Evolutionary conservation across 1,284 basidiomycete species (phyloP).

Genomic region (Cutaneotrichosporon sp.): DNA sequence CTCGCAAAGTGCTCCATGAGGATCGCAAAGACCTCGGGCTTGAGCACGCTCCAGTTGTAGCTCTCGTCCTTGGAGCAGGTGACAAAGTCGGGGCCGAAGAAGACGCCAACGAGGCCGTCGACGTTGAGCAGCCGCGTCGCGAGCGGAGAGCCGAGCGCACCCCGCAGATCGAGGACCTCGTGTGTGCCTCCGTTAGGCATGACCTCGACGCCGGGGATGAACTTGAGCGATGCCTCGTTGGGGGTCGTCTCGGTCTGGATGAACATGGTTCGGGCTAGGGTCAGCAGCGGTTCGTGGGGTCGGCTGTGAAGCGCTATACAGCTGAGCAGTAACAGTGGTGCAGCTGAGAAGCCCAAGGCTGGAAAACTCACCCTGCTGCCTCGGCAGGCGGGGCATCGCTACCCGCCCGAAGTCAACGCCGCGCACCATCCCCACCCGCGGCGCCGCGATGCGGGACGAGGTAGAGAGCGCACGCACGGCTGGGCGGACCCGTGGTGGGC

Average conservation of each 20-base stretch:
- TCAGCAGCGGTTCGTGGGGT: too few relatives aligned
- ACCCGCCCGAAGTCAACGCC: conserved; percentile 16
- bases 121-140: conserved; percentile 92
- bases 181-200: conserved; percentile 80
- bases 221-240: conserved; percentile 96
- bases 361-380: conserved; percentile 31
- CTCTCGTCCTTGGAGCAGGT: conserved; percentile 91
- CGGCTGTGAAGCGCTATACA: too few relatives aligned
- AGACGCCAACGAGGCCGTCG: conserved; percentile 83
- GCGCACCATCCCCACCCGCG: neutral
- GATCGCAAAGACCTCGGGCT: conserved; percentile 97
- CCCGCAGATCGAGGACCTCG: conserved; percentile 88
- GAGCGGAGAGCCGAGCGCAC: conserved; percentile 81
- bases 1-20: conserved; percentile 98
- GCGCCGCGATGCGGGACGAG: neutral
- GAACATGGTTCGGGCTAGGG: conserved; percentile 82
- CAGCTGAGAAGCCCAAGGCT: too few relatives aligned
- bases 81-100: conserved; percentile 98
- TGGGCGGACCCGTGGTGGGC: conserved; percentile 6
- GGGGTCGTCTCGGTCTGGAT: conserved; percentile 97
- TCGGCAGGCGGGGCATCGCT: conserved; percentile 12
- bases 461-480: conserved; percentile 24
- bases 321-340: too few relatives aligned
- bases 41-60: conserved; percentile 83
- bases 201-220: conserved; percentile 88